Evolutionary conservation across 148 eudicot species (phyloP), one percentile per base, ranked within the genome.

Genomic region (Chenopodium album): DNA sequence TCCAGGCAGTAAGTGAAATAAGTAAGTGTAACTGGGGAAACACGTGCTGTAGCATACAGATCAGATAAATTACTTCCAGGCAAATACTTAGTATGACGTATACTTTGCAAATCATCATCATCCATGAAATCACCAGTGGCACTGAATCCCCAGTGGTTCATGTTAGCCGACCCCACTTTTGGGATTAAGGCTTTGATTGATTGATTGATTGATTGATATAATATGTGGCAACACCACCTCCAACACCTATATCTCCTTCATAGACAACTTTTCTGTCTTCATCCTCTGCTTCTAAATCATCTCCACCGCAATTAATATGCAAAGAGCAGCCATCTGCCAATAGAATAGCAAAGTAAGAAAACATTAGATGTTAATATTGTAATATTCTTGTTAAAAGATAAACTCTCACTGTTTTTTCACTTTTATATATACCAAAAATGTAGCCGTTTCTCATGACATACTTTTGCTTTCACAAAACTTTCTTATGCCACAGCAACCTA

Each of bases 61-160:
- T 71, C 48, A 77, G 78, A 60, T 82, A 87, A 50, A 46, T 81
- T 80, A 79, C 84, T 76, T 62, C 83, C 77, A 37, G 73, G 12
- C 48, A 73, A 67, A 77, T n/a, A 28, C 59, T 69, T 76, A 52
- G 79, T 68, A 73, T 85, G 79, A 37, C 82, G 78, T 79, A 85
- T 79, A 66, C 78, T 76, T 37, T 73, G 78, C 47, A 46, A 80
- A 81, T 77, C 85, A 78, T 81, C 76, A 73, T 90, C 92, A 75
- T 92, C 91, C 92, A 92, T 76, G 91, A 85, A 94, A 81, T 89
- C 92, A 46, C 98, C 98, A 22, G 92, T 88, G 82, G 92, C 91
- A 83, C 94, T 92, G 73, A 89, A 91, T 48, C 94, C 98, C 98
- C 98, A 94, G 41, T 46, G 41, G 13, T 34, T n/a, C n/a, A n/a